Conservation (phyloP, 1,284 basidiomycete species). For the Testicularia cyperi region DNA sequence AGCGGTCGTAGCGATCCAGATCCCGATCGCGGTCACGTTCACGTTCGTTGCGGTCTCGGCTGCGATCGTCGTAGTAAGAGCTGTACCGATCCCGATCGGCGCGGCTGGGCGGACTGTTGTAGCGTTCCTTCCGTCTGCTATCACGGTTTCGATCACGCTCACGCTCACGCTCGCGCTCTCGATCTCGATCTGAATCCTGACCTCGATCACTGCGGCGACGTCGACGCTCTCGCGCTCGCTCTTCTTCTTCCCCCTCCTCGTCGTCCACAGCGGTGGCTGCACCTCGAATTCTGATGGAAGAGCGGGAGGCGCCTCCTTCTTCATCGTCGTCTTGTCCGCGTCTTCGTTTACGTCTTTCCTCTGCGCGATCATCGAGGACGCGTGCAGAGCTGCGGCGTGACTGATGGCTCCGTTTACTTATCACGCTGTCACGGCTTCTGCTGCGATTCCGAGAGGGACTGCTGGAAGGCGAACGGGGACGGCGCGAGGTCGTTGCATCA, state of each 20-base stretch:
- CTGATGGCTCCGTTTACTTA: conserved; percentile 17
- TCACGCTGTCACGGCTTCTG: conserved; percentile 17
- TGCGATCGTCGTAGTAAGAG: conserved; percentile 33
- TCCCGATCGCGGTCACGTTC: neutral
- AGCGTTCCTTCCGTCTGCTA: neutral
- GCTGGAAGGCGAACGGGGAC: conserved; percentile 14
- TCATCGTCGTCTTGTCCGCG: conserved; percentile 20
- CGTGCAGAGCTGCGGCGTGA: conserved; percentile 25
- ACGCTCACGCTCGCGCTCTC: conserved; percentile 9
- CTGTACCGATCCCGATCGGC: conserved; percentile 22
- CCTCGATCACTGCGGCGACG: conserved; percentile 30
- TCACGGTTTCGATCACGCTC: conserved; percentile 24
- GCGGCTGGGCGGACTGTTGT: conserved; percentile 8
- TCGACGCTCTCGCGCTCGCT: conserved; percentile 61
- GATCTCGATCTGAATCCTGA: conserved; percentile 25
- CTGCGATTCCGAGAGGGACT: conserved; percentile 22
- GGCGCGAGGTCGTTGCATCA: neutral
- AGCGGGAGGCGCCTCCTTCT: too few relatives aligned
- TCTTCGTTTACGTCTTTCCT: conserved; percentile 46
- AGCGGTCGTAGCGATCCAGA: neutral
- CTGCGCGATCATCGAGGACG: conserved; percentile 54
- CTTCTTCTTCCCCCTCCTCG: conserved; percentile 60
- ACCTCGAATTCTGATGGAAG: too few relatives aligned
- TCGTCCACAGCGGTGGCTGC: conserved; percentile 13
- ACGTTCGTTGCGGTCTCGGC: conserved; percentile 3